Evolutionary conservation across 1,284 basidiomycete species (phyloP).

Genomic region (Rhodofomes roseus): DNA sequence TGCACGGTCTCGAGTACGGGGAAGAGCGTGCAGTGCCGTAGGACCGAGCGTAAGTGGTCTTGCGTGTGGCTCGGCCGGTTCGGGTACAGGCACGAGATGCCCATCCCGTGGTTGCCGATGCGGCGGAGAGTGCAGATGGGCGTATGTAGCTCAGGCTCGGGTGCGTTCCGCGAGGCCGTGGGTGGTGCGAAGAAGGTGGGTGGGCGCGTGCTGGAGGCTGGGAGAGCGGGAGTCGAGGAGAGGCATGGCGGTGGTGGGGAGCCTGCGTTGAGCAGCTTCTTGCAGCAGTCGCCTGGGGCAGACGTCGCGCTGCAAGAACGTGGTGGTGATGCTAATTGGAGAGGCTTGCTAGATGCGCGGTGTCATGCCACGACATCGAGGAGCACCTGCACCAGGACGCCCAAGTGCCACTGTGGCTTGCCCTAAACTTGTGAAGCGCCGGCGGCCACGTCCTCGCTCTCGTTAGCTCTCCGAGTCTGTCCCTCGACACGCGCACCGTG

Average conservation of each 20-base stretch:
- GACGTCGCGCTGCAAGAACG: conserved; percentile 36
- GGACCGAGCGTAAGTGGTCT: conserved; percentile 41
- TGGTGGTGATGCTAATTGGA: conserved; percentile 35
- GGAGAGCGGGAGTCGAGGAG: conserved; percentile 5
- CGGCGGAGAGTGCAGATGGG: conserved; percentile 38
- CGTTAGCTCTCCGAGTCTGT: too few relatives aligned
- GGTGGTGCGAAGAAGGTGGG: conserved; percentile 5
- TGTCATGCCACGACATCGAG: too few relatives aligned
- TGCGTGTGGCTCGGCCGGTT: conserved; percentile 33
- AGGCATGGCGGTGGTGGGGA: conserved; percentile 7
- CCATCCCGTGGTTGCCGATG: conserved; percentile 42
- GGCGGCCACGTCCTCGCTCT: too few relatives aligned
- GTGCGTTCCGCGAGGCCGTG: background rate
- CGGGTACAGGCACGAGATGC: conserved; percentile 39
- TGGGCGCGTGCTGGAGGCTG: background rate
- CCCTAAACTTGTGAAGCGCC: too few relatives aligned
- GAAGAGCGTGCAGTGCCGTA: conserved; percentile 31
- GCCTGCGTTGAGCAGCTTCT: conserved; percentile 11
- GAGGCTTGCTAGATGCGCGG: conserved; percentile 27
- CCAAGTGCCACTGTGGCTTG: too few relatives aligned
- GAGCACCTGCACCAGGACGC: too few relatives aligned
- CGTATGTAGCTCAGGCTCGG: conserved; percentile 26
- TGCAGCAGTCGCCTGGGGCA: conserved; percentile 38
- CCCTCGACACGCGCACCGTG: too few relatives aligned
- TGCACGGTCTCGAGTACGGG: conserved; percentile 44